Percentiles rank a stretch among this genome's conserved stretches.
Conservation (phyloP, 345 rosid genomes). For the Firmiana major region DNA sequence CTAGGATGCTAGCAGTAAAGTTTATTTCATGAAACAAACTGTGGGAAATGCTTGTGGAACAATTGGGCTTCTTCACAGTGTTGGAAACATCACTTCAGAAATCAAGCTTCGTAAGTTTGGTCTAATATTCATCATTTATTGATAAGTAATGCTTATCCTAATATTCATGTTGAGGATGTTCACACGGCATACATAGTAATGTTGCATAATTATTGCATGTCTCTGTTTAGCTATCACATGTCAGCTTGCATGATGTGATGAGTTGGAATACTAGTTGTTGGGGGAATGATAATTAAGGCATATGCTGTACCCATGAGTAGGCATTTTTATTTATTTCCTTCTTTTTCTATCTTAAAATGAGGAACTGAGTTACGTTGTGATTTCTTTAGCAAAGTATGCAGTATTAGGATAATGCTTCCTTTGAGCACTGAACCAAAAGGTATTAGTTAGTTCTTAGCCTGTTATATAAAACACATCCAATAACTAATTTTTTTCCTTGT, state of each 20-base stretch:
- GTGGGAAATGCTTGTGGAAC: constrained; percentile 99
- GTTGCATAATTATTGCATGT: not conserved
- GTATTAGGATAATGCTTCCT: not conserved
- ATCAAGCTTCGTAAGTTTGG: constrained; percentile 65
- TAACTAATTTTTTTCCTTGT: constrained; percentile 14
- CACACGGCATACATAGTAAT: not conserved
- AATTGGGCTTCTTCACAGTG: constrained; percentile 90
- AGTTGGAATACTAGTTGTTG: not conserved
- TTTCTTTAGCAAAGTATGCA: not conserved
- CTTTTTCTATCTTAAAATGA: not conserved
- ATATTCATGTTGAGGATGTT: not conserved
- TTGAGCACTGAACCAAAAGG: not conserved
- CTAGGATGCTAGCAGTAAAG: constrained; percentile 58
- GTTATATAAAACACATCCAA: not conserved
- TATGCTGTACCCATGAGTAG: not conserved
- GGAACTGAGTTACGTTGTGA: not conserved
- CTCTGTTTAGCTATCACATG: not conserved
- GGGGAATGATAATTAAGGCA: not conserved
- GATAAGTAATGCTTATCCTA: not conserved
- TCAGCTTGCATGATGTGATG: not conserved
- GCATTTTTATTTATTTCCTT: not conserved
- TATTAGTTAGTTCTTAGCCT: not conserved
- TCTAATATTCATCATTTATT: not conserved
- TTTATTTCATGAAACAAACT: constrained; percentile 94
- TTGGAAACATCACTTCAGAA: constrained; percentile 76